Evolutionary conservation across 2,329 filamentous ascomycete species (phyloP), one percentile per base, ranked within the genome.

Genomic region (Diaporthe ilicicola): DNA sequence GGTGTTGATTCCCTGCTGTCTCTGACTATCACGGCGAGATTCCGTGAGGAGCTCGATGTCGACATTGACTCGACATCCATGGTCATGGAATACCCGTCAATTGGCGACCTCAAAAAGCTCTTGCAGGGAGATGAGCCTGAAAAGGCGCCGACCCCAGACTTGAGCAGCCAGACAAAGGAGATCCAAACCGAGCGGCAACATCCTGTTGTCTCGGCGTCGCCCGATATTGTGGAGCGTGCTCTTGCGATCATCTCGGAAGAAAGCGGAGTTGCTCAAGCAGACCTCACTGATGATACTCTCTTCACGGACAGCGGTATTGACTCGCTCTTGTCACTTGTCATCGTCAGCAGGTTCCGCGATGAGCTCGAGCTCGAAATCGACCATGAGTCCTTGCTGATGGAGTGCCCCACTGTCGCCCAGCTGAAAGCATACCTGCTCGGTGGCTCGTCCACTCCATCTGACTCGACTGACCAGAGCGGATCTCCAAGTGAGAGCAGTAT

Each of bases 161-260:
- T 75, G 65, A 67, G 75, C 67, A 79, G 82, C 78, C 56, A 73
- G 70, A 81, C 82, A 78, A 82, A 83, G 74, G 83, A 85, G 76
- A 79, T 81, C 17, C 81, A 85, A 17, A 86, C 37, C 2, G 27
- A 4, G 1, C 37, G n/a, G 0, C 39, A n/a, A 13, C 17, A 2
- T 15, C 27, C 19, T 13, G 13, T 10, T 19, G n/a, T 56, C 3
- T 19, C 39, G 3, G 37, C 24, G 5, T 32, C 29, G 7, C 24
- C 42, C 13, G 34, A 56, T 6, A 48, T 56, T 24, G 65, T 83
- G 22, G 76, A 76, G 4, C 78, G 83, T 68, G 66, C 74, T 82
- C 48, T 56, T 29, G 50, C 37, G 4, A 67, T 67, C 8, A 9
- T 67, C 27, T 42, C 65, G 8, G 42, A 67, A 46, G 65, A 67